Conservation (phyloP, 495 filamentous ascomycete species). For the Terfezia claveryi region DNA sequence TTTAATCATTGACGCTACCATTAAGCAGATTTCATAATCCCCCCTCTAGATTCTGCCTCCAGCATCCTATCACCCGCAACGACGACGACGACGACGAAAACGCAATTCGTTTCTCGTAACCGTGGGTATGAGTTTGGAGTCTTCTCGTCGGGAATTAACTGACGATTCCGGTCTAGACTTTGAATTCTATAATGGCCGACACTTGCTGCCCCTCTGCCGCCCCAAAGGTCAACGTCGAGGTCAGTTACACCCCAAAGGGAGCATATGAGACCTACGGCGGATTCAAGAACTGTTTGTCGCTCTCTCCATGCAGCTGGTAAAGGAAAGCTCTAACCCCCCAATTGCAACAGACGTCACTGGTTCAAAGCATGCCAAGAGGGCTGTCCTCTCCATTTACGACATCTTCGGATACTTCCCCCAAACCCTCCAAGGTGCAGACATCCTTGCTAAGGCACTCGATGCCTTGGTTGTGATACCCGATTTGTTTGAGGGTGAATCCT, state of each 20-base stretch:
- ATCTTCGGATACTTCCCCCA: constrained; percentile 50
- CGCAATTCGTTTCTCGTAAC: no score
- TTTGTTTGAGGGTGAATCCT: constrained; percentile 39
- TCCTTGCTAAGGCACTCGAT: constrained; percentile 35
- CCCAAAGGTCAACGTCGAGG: constrained; percentile 33
- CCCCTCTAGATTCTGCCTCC: no score
- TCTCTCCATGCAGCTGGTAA: no score
- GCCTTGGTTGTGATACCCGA: constrained; percentile 46
- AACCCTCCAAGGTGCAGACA: constrained; percentile 47
- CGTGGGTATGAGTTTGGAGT: no score
- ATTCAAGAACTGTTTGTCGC: constrained; percentile 41
- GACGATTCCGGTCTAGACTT: no score
- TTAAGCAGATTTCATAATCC: no score
- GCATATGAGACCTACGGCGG: constrained; percentile 39
- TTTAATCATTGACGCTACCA: no score
- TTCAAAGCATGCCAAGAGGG: constrained; percentile 32
- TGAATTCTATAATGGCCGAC: constrained; percentile 15
- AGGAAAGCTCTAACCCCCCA: neutral
- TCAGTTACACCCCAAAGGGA: constrained; percentile 40
- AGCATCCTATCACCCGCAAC: no score
- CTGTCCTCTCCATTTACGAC: constrained; percentile 42
- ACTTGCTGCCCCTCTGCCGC: constrained; percentile 56
- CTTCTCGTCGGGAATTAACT: no score
- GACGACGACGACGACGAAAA: no score
- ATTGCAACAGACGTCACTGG: constrained; percentile 36